Evolutionary conservation across 179 eudicot genomes (phyloP).

Genomic region (Carnegiea gigantea): DNA sequence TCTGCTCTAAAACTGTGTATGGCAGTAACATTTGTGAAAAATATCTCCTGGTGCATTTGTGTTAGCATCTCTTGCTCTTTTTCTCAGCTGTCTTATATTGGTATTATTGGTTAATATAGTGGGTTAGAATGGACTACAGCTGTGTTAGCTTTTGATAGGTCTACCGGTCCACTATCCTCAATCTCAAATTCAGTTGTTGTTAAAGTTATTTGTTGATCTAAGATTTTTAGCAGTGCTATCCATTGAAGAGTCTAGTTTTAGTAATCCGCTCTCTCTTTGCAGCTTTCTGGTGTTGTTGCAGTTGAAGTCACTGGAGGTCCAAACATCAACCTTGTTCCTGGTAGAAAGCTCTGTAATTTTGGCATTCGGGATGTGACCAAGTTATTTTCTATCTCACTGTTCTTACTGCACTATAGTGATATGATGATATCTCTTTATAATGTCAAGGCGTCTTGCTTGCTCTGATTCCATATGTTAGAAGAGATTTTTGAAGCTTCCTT

Average conservation of each 20-base stretch:
- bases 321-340: slow-evolving; percentile 55
- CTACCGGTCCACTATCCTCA: not conserved
- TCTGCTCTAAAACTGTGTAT: not conserved
- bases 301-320: slow-evolving; percentile 83
- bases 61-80: not conserved
- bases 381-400: not conserved
- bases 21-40: not conserved
- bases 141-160: not conserved
- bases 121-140: too few relatives aligned
- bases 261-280: slow-evolving; percentile 25
- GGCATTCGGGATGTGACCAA: not conserved
- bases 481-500: not conserved
- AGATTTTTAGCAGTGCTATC: not conserved
- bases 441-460: not conserved
- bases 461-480: not conserved
- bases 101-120: not conserved
- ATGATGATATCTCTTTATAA: not conserved
- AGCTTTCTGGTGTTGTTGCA: slow-evolving; percentile 83
- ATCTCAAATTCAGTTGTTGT: not conserved
- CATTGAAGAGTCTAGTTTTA: not conserved
- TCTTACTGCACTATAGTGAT: not conserved
- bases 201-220: not conserved
- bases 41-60: not conserved
- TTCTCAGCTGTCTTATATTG: not conserved
- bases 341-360: slow-evolving; percentile 52